A percentile compares a stretch with the other conserved stretches of the same genome.
These are phyloP conservation scores for Cyclaneusma minus DNA, from an alignment of 2,329 filamentous ascomycete species.

Conservation along the genomic window DNA sequence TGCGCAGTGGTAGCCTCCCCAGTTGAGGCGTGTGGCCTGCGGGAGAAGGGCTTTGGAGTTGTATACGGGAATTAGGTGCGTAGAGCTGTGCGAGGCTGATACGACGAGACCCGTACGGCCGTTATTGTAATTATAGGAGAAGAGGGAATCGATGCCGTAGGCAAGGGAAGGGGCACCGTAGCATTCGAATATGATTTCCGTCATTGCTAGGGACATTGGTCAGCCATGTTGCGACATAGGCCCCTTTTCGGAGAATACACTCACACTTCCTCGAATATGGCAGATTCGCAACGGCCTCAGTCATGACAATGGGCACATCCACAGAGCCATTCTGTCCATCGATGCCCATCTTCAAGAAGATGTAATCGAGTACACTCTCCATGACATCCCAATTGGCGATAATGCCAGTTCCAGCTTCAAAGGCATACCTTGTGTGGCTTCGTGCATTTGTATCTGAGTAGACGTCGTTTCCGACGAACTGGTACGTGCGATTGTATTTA, in stretches of 20 bases:
- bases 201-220: slow-evolving; percentile 56
- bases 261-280: slow-evolving; percentile 76
- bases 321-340: slow-evolving; percentile 60
- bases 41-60: slow-evolving; percentile 71
- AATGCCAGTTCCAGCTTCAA: slow-evolving; percentile 80
- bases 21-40: slow-evolving; percentile 81
- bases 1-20: slow-evolving; percentile 80
- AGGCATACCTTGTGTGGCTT: slow-evolving; percentile 79
- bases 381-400: slow-evolving; percentile 97
- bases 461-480: slow-evolving; percentile 83
- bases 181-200: slow-evolving; percentile 91
- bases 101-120: slow-evolving; percentile 78
- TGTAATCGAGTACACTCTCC: slow-evolving; percentile 86
- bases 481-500: slow-evolving; percentile 81
- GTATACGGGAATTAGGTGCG: slow-evolving; percentile 86
- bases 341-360: slow-evolving; percentile 85
- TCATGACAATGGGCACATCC: slow-evolving; percentile 84
- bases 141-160: slow-evolving; percentile 91
- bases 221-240: slow-evolving; percentile 11
- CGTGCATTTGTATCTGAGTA: slow-evolving; percentile 88
- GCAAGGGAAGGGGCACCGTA: slow-evolving; percentile 81
- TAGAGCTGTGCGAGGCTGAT: slow-evolving; percentile 84
- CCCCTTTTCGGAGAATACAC: slow-evolving; percentile 17
- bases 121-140: slow-evolving; percentile 86
- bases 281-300: slow-evolving; percentile 83